Base-by-base conservation (phyloP, 1,284 basidiomycete species). In the Apiotrichum laibachii region DNA sequence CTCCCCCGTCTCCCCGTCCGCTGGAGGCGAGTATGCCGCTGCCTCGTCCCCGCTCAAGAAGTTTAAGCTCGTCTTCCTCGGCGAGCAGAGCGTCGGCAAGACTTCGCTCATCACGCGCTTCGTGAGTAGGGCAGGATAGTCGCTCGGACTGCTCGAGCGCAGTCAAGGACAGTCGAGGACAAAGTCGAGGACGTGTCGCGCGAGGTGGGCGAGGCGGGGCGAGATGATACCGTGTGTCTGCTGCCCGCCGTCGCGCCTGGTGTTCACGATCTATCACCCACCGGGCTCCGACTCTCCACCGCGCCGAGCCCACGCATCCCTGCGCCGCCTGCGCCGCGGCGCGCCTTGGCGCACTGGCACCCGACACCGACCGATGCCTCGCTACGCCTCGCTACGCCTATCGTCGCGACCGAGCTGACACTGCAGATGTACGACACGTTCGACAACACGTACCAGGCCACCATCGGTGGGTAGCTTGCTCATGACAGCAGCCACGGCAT, bases 391-490 rank as follows among this genome's bases (percentile, higher is more conserved):
- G 16, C 21, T 10, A 45, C 26, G 19, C 8, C 44, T n/a, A 12
- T 40, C 26, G 12, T 26, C 18, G 33, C 44, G 21, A 5, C 21
- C n/a, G n/a, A n/a, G 53, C 67, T 67, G 53, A 66, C 57, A 11
- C 21, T 31, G 13, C 71, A 93, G 92, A 98, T 98, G 95, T 99
- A 99, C 79, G 96, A 99, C 80, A 98, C 96, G 0, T 99, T 99
- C 77, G 96, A 99, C 82, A 97, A 96, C 80, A 99, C 95, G 49
- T 99, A 99, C 78, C 96, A 99, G 79, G 96, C 96, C 15, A 99
- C 96, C 15, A 99, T 99, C 75, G 96, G 75, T 75, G 52, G 15
- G 64, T 37, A 3, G 10, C 22, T 31, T 47, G 11, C 22, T n/a
- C n/a, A n/a, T n/a, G 34, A 7, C 34, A 13, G 34, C 13, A 35